Evolutionary conservation across 148 eudicot species (phyloP), one percentile per base, ranked within the genome.

Genomic region (Pharnaceum exiguum): DNA sequence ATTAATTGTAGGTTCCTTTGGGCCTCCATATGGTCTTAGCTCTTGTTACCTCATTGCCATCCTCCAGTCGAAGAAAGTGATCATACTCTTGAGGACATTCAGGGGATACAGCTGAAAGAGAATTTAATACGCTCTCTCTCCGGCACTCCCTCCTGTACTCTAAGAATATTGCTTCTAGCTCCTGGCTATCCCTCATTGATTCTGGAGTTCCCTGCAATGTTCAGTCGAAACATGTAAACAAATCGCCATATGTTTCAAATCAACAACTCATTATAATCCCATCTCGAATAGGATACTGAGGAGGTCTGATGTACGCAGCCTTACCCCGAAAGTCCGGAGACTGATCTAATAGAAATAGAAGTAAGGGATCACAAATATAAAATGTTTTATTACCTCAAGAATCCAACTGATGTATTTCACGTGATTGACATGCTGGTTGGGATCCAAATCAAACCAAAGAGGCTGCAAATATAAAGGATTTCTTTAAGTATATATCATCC

Each of bases 371-470:
- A n/a, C n/a, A n/a, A n/a, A n/a, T n/a, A n/a, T n/a, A n/a, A n/a
- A n/a, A n/a, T n/a, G n/a, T n/a, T n/a, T n/a, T 26, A 2, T 61
- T 84, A 87, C 96, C 91, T 84, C 96, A 9, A 88, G 84, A 82
- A 88, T 80, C 96, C 96, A 88, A 30, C 82, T 51, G 16, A 82
- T 68, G 27, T 77, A 84, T 67, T 84, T 88, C 8, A 80, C 88
- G 46, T 88, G 82, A 68, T 84, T 85, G 26, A 85, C 96, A 43
- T 88, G 91, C 18, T 88, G 80, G 68, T 88, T 88, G 65, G 87
- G 81, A 72, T 88, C 96, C 73, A 88, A 72, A 60, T 84, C 91
- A 46, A 85, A 75, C 75, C 95, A 77, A 69, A 79, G 71, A 40
- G 95, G 87, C 95, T 87, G 78, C 60, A 80, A 49, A 26, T 0